Conservation (phyloP, 1,284 basidiomycete species). For the Moesziomyces sp. region DNA sequence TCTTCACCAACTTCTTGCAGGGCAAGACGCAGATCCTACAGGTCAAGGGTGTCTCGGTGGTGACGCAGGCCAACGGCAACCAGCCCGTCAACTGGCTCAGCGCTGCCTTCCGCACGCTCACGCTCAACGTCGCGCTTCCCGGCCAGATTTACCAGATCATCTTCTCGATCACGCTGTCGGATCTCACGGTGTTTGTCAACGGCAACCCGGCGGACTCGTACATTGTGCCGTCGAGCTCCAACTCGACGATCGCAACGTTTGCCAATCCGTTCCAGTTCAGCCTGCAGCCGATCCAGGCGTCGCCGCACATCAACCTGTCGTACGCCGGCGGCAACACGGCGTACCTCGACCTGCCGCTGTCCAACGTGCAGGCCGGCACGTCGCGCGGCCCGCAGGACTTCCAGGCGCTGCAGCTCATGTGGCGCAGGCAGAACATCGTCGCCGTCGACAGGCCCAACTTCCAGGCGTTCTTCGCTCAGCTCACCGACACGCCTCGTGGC, state of each 20-base stretch:
- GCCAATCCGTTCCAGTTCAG: conserved; percentile 83
- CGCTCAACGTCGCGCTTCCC: conserved; percentile 75
- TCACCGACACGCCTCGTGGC: conserved; percentile 72
- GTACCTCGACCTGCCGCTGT: conserved; percentile 73
- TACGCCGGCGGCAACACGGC: conserved; percentile 73
- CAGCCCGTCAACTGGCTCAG: conserved; percentile 77
- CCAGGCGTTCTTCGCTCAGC: conserved; percentile 73
- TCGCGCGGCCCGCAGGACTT: conserved; percentile 76
- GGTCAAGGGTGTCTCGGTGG: conserved; percentile 75
- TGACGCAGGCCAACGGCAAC: conserved; percentile 67
- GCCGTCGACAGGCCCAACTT: conserved; percentile 74
- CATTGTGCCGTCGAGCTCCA: conserved; percentile 51
- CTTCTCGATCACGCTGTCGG: conserved; percentile 75
- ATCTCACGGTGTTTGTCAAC: conserved; percentile 74
- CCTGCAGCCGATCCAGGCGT: conserved; percentile 75
- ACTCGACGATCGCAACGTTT: conserved; percentile 75
- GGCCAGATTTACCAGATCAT: conserved; percentile 78
- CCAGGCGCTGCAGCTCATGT: conserved; percentile 72
- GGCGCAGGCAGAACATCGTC: conserved; percentile 71
- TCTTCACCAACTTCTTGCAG: conserved; percentile 78
- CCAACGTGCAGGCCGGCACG: conserved; percentile 73
- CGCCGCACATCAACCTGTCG: conserved; percentile 73
- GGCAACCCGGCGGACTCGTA: conserved; percentile 51
- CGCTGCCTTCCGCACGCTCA: conserved; percentile 77
- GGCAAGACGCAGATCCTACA: conserved; percentile 76